Conservation (phyloP, 2,329 filamentous ascomycete species). For the Rhynchosporium secalis region DNA sequence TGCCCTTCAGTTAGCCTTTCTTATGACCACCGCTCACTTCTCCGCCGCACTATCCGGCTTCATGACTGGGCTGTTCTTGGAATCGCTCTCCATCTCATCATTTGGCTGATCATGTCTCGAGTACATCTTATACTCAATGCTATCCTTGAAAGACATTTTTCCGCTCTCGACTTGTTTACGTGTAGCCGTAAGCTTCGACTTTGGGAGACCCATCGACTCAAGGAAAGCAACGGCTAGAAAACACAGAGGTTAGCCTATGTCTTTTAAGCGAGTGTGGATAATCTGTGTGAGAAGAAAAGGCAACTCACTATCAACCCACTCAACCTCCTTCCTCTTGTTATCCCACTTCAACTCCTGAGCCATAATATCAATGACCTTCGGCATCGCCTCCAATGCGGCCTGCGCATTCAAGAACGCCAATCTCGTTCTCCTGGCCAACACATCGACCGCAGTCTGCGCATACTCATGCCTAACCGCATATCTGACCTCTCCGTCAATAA, state of each 20-base stretch:
- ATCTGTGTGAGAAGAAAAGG: background rate
- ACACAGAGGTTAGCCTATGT: background rate
- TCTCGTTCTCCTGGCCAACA: constrained; percentile 80
- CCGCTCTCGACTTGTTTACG: constrained; percentile 61
- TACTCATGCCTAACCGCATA: constrained; percentile 89
- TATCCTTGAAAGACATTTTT: constrained; percentile 57
- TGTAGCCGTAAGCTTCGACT: constrained; percentile 57
- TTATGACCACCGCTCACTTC: constrained; percentile 19
- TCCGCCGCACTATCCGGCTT: constrained; percentile 26
- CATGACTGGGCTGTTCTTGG: constrained; percentile 23
- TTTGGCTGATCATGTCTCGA: constrained; percentile 57
- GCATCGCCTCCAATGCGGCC: constrained; percentile 82
- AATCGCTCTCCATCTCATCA: constrained; percentile 39
- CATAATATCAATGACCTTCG: constrained; percentile 88
- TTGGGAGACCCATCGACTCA: constrained; percentile 65
- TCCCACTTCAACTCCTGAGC: constrained; percentile 80
- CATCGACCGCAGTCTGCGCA: constrained; percentile 86
- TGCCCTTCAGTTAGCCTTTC: background rate
- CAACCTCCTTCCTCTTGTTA: constrained; percentile 66
- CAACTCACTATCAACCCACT: constrained; percentile 74
- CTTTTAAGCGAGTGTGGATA: background rate
- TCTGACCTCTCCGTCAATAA: constrained; percentile 86
- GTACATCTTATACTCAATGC: constrained; percentile 62
- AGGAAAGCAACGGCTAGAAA: constrained; percentile 56
- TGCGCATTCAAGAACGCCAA: constrained; percentile 91